A percentile compares a stretch with the other conserved stretches of the same genome.
These are phyloP conservation scores for Odontarrhena argentea DNA, from an alignment of 345 rosid species.

Conservation along the genomic window DNA sequence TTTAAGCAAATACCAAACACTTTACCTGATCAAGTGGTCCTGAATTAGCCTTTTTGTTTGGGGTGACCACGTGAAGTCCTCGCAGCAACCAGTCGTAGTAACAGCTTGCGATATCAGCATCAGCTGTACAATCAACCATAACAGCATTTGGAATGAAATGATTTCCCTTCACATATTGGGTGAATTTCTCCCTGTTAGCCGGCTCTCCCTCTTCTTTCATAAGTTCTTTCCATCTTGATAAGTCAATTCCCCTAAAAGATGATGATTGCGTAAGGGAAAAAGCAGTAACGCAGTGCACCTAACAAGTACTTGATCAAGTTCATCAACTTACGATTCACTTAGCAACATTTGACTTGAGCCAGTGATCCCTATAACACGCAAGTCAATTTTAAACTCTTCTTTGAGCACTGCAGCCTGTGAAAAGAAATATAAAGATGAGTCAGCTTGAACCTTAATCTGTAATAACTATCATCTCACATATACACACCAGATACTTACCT, in stretches of 20 bases:
- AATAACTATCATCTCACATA: conserved; percentile 4
- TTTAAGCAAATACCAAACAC: conserved; percentile 12
- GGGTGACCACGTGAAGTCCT: conserved; percentile 91
- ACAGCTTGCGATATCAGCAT: conserved; percentile 69
- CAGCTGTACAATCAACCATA: conserved; percentile 94
- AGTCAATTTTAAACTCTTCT: conserved; percentile 92
- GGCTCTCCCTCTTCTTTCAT: conserved; percentile 62
- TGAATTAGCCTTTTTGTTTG: conserved; percentile 92
- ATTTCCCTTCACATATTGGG: conserved; percentile 75
- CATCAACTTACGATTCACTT: conserved; percentile 70
- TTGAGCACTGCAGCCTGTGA: conserved; percentile 82
- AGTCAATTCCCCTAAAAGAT: conserved; percentile 65
- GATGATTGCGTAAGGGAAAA: conserved; percentile 17
- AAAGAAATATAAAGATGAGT: conserved; percentile 19
- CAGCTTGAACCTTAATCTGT: conserved; percentile 1
- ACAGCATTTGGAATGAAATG: conserved; percentile 90
- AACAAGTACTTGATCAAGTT: background rate
- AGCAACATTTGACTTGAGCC: conserved; percentile 79
- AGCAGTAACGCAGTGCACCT: background rate
- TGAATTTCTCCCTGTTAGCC: conserved; percentile 75
- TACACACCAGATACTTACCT: conserved; percentile 50
- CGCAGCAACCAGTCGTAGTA: conserved; percentile 76
- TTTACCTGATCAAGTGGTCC: conserved; percentile 92
- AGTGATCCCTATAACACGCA: conserved; percentile 92
- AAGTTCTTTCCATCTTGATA: conserved; percentile 81